Evolutionary conservation across 2,329 filamentous ascomycete genomes (phyloP), one percentile per base, ranked within the genome.

Genomic region (Fusarium sp.): DNA sequence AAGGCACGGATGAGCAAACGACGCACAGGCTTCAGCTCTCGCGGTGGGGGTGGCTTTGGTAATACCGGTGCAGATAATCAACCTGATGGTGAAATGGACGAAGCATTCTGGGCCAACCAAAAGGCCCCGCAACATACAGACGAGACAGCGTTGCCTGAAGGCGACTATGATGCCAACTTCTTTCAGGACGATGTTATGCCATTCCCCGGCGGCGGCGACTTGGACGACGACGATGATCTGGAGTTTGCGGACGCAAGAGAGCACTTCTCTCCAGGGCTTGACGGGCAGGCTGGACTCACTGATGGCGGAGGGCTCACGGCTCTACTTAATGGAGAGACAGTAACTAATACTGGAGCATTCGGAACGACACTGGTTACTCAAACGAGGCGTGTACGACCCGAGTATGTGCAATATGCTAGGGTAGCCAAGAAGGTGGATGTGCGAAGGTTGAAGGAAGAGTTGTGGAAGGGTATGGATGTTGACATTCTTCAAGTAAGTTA

Each of bases 111-210:
- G 95, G 96, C 96, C 9, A 88, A 89, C 44, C 91, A 88, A 83
- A 93, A 89, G 80, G 91, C 84, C 74, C 88, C 84, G 76, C 81
- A 83, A 38, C 75, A 77, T 61, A 65, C 72, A 13, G 91, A 92
- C 30, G 90, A 90, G 49, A 88, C 86, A 6, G 87, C 84, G 3
- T 81, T 88, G 42, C 88, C 88, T 6, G 86, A 90, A 75, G 95
- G 95, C 69, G 92, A 97, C 79, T 99, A 98, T 82, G 95, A 98
- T 81, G 96, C 96, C 67, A 93, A 98, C 82, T 99, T 98, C 88
- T 99, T 98, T 86, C 93, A 96, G 78, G 96, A 98, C 78, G 94
- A 96, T 76, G 92, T 89, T 4, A 85, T 95, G 72, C 91, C 92
- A 4, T 89, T 94, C 77, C 86, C 89, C 4, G 91, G 89, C 13